Base-by-base conservation (phyloP, 495 filamentous ascomycete genomes). In the Hyphodiscus hymeniophilus region DNA sequence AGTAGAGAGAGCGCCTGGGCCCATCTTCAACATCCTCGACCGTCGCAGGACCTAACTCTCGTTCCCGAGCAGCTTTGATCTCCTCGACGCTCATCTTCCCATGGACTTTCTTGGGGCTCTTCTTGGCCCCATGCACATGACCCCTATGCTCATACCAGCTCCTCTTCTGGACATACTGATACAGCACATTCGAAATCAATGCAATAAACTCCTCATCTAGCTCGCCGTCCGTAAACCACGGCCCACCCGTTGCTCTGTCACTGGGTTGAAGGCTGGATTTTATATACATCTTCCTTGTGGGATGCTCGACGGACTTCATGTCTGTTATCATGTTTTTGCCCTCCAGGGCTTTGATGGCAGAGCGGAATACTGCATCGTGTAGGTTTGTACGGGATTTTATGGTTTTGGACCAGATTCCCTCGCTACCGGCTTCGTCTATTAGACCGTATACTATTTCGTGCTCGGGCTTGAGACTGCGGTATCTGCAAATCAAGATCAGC, bases 171-270 rank as follows among this genome's bases (percentile, higher is more conserved):
- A 97, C 81, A 42, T 79, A 84, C 47, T 77, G 75, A 52, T 85
- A 80, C 15, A 95, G 75, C 43, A 83, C 76, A 3, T 73, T 69
- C 24, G 81, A 71, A 12, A 94, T 69, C 26, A 68, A 73, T 18
- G 82, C 76, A 58, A 97, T 89, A 60, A 98, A 89, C 38, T 84
- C 82, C 31, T 82, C 77, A 61, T 98, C 92, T 2, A 96, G 74
- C 32, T 85, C 84, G 7, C 84, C 85, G 42, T 95, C 85, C 17
- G 84, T 89, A 57, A 89, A 96, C 86, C 90, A 98, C 15, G 87
- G 82, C 4, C 94, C 92, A 33, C 92, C 94, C 0, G 89, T 94
- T 16, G 90, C 81, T 38, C 92, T 84, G 30, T 95, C 89, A 31
- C 81, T 84, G 2, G 94, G 91, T 12, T 76, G 72, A 20, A 94